Conservation (phyloP, 768 basidiomycete genomes). For the Lentinus tigrinus region DNA sequence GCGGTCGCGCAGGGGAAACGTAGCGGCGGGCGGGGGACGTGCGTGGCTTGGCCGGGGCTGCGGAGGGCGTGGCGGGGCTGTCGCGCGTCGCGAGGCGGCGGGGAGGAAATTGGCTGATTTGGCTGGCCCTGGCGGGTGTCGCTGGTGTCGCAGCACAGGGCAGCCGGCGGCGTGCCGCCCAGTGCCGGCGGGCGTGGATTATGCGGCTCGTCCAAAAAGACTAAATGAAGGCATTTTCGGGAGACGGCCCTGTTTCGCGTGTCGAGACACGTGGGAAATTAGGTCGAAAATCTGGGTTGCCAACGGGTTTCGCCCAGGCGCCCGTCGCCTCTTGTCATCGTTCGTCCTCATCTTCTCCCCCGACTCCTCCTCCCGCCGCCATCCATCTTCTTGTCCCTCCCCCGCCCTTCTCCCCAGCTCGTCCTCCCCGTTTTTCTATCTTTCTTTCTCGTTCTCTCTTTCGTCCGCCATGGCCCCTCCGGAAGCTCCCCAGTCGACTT, state of each 20-base stretch:
- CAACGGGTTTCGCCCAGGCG: slow-evolving; percentile 19
- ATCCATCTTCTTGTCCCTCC: slow-evolving; percentile 17
- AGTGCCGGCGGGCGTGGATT: slow-evolving; percentile 5
- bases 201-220: slow-evolving; percentile 14
- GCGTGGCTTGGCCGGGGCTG: not conserved
- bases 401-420: slow-evolving; percentile 9
- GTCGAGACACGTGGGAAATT: slow-evolving; percentile 16
- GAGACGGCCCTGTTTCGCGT: slow-evolving; percentile 19
- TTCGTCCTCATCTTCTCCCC: slow-evolving; percentile 21
- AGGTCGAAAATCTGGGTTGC: slow-evolving; percentile 19
- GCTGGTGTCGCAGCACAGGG: too few relatives aligned
- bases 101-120: not conserved
- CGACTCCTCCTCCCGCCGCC: slow-evolving; percentile 13
- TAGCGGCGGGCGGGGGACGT: not conserved
- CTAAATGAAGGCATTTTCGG: slow-evolving; percentile 17
- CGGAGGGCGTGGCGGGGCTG: too few relatives aligned
- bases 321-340: slow-evolving; percentile 15
- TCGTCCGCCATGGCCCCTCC: slow-evolving; percentile 39
- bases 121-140: not conserved
- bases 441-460: slow-evolving; percentile 28
- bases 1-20: slow-evolving; percentile 4
- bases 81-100: slow-evolving; percentile 11
- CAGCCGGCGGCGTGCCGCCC: too few relatives aligned
- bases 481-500: slow-evolving; percentile 48
- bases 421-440: slow-evolving; percentile 31